A percentile compares a stretch with the other conserved stretches of the same genome.
Evolutionary conservation across 345 rosid genomes (phyloP).

Genomic region (Corymbia maculata): DNA sequence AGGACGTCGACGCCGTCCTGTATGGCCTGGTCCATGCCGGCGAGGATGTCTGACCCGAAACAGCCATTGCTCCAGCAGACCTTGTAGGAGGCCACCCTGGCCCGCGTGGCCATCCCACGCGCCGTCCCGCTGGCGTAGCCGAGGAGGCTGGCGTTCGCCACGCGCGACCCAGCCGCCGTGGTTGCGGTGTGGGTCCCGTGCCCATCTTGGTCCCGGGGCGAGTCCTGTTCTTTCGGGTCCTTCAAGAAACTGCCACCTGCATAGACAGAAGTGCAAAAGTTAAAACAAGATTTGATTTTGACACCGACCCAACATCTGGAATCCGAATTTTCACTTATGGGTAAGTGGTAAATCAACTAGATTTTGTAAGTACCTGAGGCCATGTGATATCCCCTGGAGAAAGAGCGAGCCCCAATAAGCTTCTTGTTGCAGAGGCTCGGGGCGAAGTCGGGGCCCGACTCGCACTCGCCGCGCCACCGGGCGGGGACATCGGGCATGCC

Average conservation of each 20-base stretch:
- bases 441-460: conserved; percentile 56
- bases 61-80: conserved; percentile 76
- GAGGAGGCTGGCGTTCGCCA: conserved; percentile 55
- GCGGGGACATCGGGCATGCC: conserved; percentile 64
- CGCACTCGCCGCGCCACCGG: conserved; percentile 71
- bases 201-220: conserved; percentile 74
- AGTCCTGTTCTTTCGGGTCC: conserved; percentile 34
- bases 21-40: conserved; percentile 74
- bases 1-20: conserved; percentile 80
- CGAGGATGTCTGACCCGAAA: conserved; percentile 72
- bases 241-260: conserved; percentile 17
- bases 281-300: not conserved
- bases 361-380: conserved; percentile 17
- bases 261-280: not conserved
- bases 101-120: conserved; percentile 65
- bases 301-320: not conserved
- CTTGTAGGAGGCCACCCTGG: conserved; percentile 76
- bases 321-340: not conserved
- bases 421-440: conserved; percentile 63
- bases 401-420: conserved; percentile 70
- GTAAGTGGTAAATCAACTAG: not conserved
- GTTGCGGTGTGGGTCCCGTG: conserved; percentile 86
- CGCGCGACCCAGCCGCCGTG: conserved; percentile 71
- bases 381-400: conserved; percentile 65
- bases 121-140: conserved; percentile 88